Conservation (phyloP, 179 eudicot species). For the Carnegiea gigantea region DNA sequence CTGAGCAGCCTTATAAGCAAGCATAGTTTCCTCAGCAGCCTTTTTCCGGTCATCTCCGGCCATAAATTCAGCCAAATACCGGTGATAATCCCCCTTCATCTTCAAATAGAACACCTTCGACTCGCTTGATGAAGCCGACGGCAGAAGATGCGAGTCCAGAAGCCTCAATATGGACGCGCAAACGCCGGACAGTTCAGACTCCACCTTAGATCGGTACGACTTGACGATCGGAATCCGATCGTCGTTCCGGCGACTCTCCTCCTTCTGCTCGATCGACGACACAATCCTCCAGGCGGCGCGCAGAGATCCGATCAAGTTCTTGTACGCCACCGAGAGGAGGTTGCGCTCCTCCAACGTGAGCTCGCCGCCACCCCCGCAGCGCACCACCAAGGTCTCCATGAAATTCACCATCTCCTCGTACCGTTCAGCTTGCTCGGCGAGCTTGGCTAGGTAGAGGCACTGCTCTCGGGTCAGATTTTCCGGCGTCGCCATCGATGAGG, state of each 20-base stretch:
- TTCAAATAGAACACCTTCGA: constrained; percentile 28
- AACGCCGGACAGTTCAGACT: constrained; percentile 20
- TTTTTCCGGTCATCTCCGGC: constrained; percentile 18
- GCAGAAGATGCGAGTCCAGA: constrained; percentile 27
- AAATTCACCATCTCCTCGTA: constrained; percentile 29
- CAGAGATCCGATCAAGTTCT: constrained; percentile 26
- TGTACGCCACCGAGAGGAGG: constrained; percentile 29
- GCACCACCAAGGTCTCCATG: constrained; percentile 23
- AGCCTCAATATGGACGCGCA: constrained; percentile 22
- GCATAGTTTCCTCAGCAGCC: constrained; percentile 31
- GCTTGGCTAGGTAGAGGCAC: constrained; percentile 30
- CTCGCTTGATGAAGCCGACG: constrained; percentile 20
- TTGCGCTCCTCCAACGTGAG: constrained; percentile 27
- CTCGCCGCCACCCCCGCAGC: background rate
- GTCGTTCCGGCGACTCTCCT: constrained; percentile 19
- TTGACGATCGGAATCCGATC: constrained; percentile 15
- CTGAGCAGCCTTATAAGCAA: constrained; percentile 30
- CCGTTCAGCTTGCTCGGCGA: constrained; percentile 30
- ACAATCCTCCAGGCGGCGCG: constrained; percentile 27
- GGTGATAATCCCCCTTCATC: constrained; percentile 38
- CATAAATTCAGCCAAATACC: constrained; percentile 30
- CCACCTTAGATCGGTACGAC: constrained; percentile 24
- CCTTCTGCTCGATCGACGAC: constrained; percentile 25
- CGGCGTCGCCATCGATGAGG: constrained; percentile 11
- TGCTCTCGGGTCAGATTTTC: constrained; percentile 11